These are phyloP conservation scores for Dentipellis fragilis DNA, from an alignment of 768 basidiomycete genomes.

Conservation along the genomic window DNA sequence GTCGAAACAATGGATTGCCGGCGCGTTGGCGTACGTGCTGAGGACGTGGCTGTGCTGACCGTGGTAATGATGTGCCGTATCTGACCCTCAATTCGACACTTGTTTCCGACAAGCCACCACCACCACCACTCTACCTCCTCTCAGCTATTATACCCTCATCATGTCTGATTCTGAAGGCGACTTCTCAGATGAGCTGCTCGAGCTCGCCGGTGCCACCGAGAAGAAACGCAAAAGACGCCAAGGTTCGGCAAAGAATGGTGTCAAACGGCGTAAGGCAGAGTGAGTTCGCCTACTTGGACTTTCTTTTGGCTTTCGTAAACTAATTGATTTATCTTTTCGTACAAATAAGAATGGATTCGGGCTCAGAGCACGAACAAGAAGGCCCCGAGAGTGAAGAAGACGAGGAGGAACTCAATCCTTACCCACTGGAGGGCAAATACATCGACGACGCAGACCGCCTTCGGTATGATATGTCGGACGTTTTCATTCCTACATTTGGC, in stretches of 20 bases:
- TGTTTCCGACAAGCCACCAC: not conserved
- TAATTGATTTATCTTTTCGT: not conserved
- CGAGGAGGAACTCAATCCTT: conserved; percentile 50
- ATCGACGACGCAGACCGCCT: conserved; percentile 75
- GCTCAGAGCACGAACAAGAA: conserved; percentile 39
- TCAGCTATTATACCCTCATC: conserved; percentile 11
- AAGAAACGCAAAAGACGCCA: conserved; percentile 60
- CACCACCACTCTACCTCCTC: not conserved
- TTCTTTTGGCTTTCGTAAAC: not conserved
- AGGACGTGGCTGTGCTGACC: not conserved
- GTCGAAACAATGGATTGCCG: too few relatives aligned
- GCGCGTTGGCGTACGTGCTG: too few relatives aligned
- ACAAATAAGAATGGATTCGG: conserved; percentile 16
- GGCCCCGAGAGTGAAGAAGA: conserved; percentile 57
- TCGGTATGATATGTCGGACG: conserved; percentile 35
- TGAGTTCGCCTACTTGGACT: conserved; percentile 28
- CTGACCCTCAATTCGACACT: not conserved
- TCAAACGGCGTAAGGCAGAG: conserved; percentile 68
- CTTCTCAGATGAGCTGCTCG: conserved; percentile 66
- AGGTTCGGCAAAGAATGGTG: conserved; percentile 25
- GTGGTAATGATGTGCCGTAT: not conserved
- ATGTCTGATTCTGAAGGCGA: conserved; percentile 46
- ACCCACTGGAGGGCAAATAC: conserved; percentile 89
- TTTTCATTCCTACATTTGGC: conserved; percentile 15
- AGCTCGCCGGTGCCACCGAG: conserved; percentile 59